Evolutionary conservation across 352 stramenopile species (phyloP), one percentile per base, ranked within the genome.

Genomic region (Pythium aphanidermatum): DNA sequence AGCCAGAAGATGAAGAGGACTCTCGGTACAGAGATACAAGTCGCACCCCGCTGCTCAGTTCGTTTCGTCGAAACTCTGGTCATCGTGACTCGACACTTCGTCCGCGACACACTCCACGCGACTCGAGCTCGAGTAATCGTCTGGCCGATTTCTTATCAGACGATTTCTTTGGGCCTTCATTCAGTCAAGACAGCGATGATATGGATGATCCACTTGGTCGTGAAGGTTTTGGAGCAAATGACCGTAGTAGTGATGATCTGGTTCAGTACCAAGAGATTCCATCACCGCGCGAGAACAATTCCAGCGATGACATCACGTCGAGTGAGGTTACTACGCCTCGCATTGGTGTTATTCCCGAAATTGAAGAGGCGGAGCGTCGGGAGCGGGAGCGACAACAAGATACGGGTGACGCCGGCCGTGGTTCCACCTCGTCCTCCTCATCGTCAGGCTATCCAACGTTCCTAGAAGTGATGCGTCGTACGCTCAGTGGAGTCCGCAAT

Each of bases 151-250:
- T 83, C 12, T 27, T 86, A 2, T 59, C 62, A 0, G 63, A 90
- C 32, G 73, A 90, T 33, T 86, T 89, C 51, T 85, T 89, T 30
- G 70, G 74, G 1, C 58, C 76, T 6, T 85, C 74, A 4, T 88
- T 68, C 26, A 59, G 53, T 8, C 47, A 63, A 38, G 55, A 63
- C 32, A 63, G 55, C 17, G 55, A 63, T 31, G 41, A 58, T 12
- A 49, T 56, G 46, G 47, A 57, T 5, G 46, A 54, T 29, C 45
- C 36, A 8, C 14, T 58, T 2, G 36, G 31, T 4, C 20, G 14
- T 5, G 37, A 45, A 19, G 36, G 44, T 11, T 48, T 46, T 36
- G 29, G 24, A 0, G 36, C 38, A 2, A 40, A 29, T 23, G 36
- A 51, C 19, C 14, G 29, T 9, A 28, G 27, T 11, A 21, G 31